phyloP scores from a whole-genome alignment of 2,329 filamentous ascomycete genomes.

The Trichophyton benhamiae region DNA sequence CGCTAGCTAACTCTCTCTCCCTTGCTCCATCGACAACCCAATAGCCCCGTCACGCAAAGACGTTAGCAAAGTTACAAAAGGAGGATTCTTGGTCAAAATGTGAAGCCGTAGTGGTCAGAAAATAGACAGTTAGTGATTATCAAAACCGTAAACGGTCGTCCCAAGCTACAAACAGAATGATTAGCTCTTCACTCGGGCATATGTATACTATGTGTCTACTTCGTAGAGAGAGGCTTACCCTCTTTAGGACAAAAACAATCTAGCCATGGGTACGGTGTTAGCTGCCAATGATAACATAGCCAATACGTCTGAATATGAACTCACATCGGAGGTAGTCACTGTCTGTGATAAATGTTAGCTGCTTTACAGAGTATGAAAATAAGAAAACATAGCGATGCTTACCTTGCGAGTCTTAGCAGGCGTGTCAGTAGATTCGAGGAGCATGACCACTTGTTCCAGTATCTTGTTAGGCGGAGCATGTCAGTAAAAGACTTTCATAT shows the following conservation, averaged over 20 bases:
- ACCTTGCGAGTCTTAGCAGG: slow-evolving; percentile 12
- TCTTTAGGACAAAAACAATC: slow-evolving; percentile 11
- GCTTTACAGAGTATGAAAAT: background rate
- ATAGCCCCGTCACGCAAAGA: background rate
- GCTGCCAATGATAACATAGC: background rate
- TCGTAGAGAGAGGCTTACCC: slow-evolving; percentile 6
- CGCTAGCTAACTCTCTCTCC: background rate
- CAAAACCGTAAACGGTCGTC: slow-evolving; percentile 15
- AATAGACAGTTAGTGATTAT: background rate
- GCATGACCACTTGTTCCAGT: slow-evolving; percentile 15
- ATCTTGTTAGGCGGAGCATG: slow-evolving; percentile 13
- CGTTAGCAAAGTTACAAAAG: background rate
- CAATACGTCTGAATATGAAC: background rate
- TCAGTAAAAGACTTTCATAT: background rate
- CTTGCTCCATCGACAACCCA: background rate
- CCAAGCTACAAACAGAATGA: slow-evolving; percentile 12
- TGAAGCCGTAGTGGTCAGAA: too few relatives aligned
- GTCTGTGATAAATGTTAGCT: slow-evolving; percentile 10
- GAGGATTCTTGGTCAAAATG: too few relatives aligned
- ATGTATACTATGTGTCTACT: background rate
- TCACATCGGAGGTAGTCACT: slow-evolving; percentile 15
- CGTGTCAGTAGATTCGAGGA: slow-evolving; percentile 15
- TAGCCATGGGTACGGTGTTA: background rate
- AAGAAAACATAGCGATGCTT: background rate
- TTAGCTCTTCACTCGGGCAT: slow-evolving; percentile 1